A percentile compares a stretch with the other conserved stretches of the same genome.
Conservation (phyloP, 1,284 basidiomycete genomes). For the Puccinia brachypodii region DNA sequence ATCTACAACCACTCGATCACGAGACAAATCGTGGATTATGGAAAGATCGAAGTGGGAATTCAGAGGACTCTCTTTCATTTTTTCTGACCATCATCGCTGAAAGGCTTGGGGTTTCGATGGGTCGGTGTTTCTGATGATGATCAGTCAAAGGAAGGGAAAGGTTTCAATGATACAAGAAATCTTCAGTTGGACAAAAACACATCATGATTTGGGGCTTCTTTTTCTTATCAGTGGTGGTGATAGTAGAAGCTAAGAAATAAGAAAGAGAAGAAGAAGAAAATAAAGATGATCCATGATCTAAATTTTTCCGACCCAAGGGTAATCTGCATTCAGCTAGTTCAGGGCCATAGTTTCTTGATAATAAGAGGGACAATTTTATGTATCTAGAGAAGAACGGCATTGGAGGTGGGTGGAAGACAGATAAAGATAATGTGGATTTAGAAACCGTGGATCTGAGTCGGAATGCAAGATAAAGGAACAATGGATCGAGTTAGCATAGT, state of each 20-base stretch:
- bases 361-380: constrained; percentile 17
- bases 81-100: not conserved
- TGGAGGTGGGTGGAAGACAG: constrained; percentile 27
- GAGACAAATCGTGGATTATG: too few relatives aligned
- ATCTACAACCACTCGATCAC: too few relatives aligned
- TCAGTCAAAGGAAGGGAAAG: not conserved
- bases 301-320: constrained; percentile 25
- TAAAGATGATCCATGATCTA: not conserved
- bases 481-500: not conserved
- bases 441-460: constrained; percentile 43
- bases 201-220: not conserved
- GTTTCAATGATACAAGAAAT: constrained; percentile 29
- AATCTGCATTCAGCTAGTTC: constrained; percentile 46
- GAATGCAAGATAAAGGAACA: not conserved
- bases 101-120: not conserved
- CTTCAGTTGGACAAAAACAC: constrained; percentile 1
- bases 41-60: too few relatives aligned
- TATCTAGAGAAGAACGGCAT: constrained; percentile 41
- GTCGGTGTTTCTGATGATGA: not conserved
- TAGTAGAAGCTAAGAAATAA: not conserved
- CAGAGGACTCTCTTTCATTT: not conserved
- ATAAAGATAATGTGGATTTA: constrained; percentile 27
- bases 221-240: not conserved
- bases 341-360: constrained; percentile 30
- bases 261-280: not conserved